phyloP scores from a whole-genome alignment of 2,329 filamentous ascomycete species.

The Claviceps africana region DNA sequence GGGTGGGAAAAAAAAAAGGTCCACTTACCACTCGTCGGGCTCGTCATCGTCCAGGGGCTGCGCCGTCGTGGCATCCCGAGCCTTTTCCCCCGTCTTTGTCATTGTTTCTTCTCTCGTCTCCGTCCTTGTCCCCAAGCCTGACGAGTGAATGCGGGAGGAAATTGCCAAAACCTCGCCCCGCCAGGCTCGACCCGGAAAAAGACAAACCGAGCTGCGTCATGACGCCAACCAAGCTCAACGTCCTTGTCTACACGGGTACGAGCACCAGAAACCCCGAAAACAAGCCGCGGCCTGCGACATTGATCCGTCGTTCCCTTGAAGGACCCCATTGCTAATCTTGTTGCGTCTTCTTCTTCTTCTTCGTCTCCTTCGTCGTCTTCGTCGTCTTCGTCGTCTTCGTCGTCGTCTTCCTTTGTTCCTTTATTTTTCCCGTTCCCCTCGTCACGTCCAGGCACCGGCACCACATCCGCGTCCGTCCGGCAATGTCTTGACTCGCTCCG shows the following conservation, averaged over 20 bases:
- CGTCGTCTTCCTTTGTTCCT: neutral
- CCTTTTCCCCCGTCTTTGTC: constrained; percentile 39
- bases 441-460: constrained; percentile 55
- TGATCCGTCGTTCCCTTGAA: neutral
- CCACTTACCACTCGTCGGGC: constrained; percentile 78
- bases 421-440: constrained; percentile 1
- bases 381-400: too few relatives aligned
- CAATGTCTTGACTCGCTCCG: constrained; percentile 82
- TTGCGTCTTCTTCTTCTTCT: too few relatives aligned
- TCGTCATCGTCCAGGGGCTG: constrained; percentile 48
- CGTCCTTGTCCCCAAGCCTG: neutral
- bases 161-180: neutral
- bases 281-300: too few relatives aligned
- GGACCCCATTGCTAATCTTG: neutral
- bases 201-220: constrained; percentile 26
- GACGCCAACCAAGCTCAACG: constrained; percentile 63
- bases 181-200: neutral
- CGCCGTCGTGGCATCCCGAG: constrained; percentile 22
- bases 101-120: constrained; percentile 3
- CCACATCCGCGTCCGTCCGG: constrained; percentile 74
- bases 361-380: too few relatives aligned
- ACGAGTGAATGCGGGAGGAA: neutral
- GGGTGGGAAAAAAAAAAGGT: neutral
- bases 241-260: constrained; percentile 81
- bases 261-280: neutral